Evolutionary conservation across 148 eudicot species (phyloP).

Genomic region (Chenopodium berlandieri): DNA sequence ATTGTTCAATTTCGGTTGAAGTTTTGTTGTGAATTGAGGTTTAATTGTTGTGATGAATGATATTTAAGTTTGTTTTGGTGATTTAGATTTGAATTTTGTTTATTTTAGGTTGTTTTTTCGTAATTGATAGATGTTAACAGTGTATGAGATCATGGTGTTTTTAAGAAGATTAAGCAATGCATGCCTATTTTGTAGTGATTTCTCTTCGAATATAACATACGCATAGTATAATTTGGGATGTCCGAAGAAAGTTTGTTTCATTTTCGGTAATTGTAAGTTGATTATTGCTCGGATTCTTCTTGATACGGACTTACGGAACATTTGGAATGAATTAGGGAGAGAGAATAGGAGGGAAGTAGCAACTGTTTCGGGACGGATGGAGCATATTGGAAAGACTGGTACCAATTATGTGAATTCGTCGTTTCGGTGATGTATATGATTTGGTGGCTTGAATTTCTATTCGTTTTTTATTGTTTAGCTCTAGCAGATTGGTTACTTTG

Average conservation of each 20-base stretch:
- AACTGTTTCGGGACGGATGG: neutral
- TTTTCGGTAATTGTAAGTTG: neutral
- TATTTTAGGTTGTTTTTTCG: neutral
- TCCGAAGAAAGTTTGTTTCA: too few species aligned
- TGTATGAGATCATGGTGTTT: neutral
- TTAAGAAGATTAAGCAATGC: neutral
- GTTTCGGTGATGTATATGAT: neutral
- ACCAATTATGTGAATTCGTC: neutral
- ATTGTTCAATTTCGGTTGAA: neutral
- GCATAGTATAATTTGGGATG: too few species aligned
- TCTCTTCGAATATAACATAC: too few species aligned
- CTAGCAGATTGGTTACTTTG: neutral
- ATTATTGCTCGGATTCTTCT: neutral
- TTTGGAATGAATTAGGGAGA: neutral
- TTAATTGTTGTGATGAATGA: neutral
- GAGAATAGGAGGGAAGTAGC: neutral
- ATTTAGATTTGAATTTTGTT: neutral
- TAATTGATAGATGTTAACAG: neutral
- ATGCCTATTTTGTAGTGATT: neutral
- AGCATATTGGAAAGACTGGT: neutral
- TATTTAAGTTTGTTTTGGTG: neutral
- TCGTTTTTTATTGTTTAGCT: neutral
- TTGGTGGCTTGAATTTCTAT: neutral
- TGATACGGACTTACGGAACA: neutral
- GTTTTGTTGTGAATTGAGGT: neutral